phyloP scores from a whole-genome alignment of 1,284 basidiomycete genomes.

The Lentinus polychrous region DNA sequence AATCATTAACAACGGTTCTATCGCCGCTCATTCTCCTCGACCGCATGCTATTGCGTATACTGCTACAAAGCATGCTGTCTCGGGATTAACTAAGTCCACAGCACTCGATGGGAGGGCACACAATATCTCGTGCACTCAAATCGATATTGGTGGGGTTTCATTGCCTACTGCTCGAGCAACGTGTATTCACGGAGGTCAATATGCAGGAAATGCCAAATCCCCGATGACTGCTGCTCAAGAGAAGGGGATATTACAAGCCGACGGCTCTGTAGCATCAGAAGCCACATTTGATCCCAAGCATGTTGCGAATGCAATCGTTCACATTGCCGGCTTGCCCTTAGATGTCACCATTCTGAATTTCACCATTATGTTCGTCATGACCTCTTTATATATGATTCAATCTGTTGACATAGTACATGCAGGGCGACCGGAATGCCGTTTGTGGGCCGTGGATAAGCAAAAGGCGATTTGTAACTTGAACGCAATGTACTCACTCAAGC shows the following conservation, averaged over 20 bases:
- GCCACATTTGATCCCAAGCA: slow-evolving; percentile 62
- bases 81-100: slow-evolving; percentile 68
- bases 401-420: not conserved
- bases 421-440: slow-evolving; percentile 25
- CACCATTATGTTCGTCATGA: slow-evolving; percentile 62
- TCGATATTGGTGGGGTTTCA: slow-evolving; percentile 62
- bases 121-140: slow-evolving; percentile 71
- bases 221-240: slow-evolving; percentile 41
- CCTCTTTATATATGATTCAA: not conserved
- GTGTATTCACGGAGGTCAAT: not conserved
- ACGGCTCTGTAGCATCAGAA: slow-evolving; percentile 56
- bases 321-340: slow-evolving; percentile 62
- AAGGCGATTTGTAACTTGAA: not conserved
- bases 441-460: slow-evolving; percentile 17
- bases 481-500: too few relatives aligned
- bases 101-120: slow-evolving; percentile 70
- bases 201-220: slow-evolving; percentile 61
- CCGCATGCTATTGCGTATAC: slow-evolving; percentile 66
- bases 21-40: slow-evolving; percentile 69
- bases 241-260: slow-evolving; percentile 57
- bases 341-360: slow-evolving; percentile 67
- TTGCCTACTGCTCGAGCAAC: slow-evolving; percentile 5
- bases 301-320: slow-evolving; percentile 65
- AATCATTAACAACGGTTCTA: slow-evolving; percentile 82
- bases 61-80: slow-evolving; percentile 72